These are phyloP conservation scores for Ascocoryne sarcoides DNA, from an alignment of 2,329 filamentous ascomycete species.

Conservation along the genomic window DNA sequence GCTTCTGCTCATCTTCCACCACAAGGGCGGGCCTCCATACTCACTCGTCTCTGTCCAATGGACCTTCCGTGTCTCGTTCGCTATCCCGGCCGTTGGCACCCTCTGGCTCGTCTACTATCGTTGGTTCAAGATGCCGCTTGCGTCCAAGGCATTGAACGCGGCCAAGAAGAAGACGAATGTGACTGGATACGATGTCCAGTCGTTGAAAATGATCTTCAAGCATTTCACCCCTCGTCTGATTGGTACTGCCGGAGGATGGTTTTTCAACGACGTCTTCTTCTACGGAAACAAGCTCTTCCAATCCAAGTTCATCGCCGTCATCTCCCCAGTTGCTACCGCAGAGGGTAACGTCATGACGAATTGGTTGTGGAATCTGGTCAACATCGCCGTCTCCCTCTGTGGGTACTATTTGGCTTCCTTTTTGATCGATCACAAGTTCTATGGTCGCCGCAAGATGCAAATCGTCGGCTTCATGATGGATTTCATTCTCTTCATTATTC, in stretches of 20 bases:
- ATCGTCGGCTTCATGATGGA: constrained; percentile 87
- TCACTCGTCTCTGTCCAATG: constrained; percentile 70
- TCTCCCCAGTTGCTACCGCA: constrained; percentile 52
- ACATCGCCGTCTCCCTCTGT: constrained; percentile 73
- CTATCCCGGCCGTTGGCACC: constrained; percentile 81
- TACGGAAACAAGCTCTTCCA: constrained; percentile 99
- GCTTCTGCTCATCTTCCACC: constrained; percentile 81
- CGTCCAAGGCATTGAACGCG: constrained; percentile 69
- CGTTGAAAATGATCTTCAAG: constrained; percentile 66
- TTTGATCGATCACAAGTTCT: constrained; percentile 49
- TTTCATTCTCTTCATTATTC: constrained; percentile 89
- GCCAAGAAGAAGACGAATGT: constrained; percentile 82
- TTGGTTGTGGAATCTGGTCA: constrained; percentile 91
- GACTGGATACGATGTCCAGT: constrained; percentile 86
- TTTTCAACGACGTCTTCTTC: constrained; percentile 96
- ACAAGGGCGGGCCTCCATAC: constrained; percentile 59
- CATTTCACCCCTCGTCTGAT: constrained; percentile 82
- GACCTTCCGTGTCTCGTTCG: constrained; percentile 88
- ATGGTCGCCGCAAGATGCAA: constrained; percentile 94
- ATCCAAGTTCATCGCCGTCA: constrained; percentile 76
- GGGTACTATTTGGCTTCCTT: constrained; percentile 79
- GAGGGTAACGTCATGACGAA: constrained; percentile 63
- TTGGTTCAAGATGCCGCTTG: constrained; percentile 86
- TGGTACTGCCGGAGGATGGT: constrained; percentile 85
- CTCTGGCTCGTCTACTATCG: constrained; percentile 95